Conservation (phyloP, 139 green algal species). For the Chlorella sp. region DNA sequence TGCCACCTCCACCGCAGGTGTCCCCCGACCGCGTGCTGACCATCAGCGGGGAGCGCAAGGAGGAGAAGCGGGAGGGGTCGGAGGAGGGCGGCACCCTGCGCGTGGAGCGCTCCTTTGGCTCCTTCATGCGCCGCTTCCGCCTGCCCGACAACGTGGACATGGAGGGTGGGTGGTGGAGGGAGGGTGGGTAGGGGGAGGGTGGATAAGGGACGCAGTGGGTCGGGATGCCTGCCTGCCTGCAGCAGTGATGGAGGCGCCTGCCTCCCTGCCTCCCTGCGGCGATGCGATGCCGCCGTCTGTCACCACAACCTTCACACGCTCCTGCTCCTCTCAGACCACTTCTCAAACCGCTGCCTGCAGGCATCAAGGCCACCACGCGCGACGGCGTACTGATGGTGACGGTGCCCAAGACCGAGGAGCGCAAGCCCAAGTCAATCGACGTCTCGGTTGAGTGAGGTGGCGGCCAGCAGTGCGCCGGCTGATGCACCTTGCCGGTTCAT, state of each 20-base stretch:
- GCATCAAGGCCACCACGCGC: constrained; percentile 28
- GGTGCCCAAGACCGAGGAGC: constrained; percentile 35
- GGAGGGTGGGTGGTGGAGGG: neutral
- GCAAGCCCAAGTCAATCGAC: neutral
- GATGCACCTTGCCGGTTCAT: too few relatives aligned
- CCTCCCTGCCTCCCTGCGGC: neutral
- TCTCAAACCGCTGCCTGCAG: neutral
- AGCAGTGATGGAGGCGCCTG: neutral
- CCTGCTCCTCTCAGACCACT: neutral
- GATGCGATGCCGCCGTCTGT: neutral
- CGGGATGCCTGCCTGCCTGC: neutral
- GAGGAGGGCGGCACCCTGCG: constrained; percentile 25
- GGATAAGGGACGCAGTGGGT: neutral
- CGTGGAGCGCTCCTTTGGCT: constrained; percentile 24
- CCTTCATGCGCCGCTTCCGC: constrained; percentile 36
- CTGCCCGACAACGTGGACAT: constrained; percentile 38
- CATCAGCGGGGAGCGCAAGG: constrained; percentile 30
- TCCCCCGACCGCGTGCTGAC: constrained; percentile 38
- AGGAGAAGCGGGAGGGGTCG: constrained; percentile 11
- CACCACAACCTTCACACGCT: neutral
- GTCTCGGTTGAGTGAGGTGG: too few relatives aligned
- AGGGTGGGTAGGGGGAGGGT: neutral
- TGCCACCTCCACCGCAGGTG: constrained; percentile 9
- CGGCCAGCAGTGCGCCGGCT: too few relatives aligned
- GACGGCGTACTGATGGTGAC: constrained; percentile 37